Evolutionary conservation across 352 stramenopile genomes (phyloP).

Genomic region (Pythium myriotylum): DNA sequence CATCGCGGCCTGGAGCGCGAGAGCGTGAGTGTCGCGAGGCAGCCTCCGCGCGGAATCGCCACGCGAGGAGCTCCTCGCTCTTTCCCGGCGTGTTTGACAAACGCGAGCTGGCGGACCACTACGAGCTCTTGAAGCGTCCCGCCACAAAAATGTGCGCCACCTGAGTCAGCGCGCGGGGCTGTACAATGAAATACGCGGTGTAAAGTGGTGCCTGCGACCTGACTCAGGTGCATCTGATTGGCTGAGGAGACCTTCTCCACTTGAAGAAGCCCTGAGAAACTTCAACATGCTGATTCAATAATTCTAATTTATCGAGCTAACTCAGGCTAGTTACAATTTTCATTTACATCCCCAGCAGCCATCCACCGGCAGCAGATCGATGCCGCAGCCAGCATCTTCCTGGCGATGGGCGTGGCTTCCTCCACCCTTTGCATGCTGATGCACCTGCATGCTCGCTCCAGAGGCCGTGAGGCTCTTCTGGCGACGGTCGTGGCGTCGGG

Average conservation of each 20-base stretch:
- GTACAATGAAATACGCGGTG: background rate
- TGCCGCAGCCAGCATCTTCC: no score
- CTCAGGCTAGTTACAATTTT: background rate
- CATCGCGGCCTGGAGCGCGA: no score
- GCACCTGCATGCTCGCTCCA: no score
- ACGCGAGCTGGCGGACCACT: slow-evolving; percentile 15
- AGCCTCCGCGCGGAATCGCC: background rate
- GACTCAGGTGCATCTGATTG: slow-evolving; percentile 12
- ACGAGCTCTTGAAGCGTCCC: background rate
- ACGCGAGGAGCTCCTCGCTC: no score
- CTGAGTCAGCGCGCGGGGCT: background rate
- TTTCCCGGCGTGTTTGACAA: slow-evolving; percentile 8
- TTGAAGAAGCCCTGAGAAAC: slow-evolving; percentile 14
- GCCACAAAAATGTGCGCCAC: slow-evolving; percentile 1
- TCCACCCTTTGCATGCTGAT: no score
- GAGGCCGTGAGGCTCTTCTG: no score
- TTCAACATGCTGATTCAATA: slow-evolving; percentile 17
- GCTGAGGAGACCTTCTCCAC: background rate
- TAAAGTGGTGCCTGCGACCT: background rate
- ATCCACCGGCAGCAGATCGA: no score
- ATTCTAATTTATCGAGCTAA: slow-evolving; percentile 4
- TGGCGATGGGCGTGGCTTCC: no score
- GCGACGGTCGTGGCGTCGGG: no score
- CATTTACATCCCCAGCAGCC: background rate
- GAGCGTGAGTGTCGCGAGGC: background rate